phyloP scores from a whole-genome alignment of 306 rosid genomes.

The Abrus precatorius region DNA sequence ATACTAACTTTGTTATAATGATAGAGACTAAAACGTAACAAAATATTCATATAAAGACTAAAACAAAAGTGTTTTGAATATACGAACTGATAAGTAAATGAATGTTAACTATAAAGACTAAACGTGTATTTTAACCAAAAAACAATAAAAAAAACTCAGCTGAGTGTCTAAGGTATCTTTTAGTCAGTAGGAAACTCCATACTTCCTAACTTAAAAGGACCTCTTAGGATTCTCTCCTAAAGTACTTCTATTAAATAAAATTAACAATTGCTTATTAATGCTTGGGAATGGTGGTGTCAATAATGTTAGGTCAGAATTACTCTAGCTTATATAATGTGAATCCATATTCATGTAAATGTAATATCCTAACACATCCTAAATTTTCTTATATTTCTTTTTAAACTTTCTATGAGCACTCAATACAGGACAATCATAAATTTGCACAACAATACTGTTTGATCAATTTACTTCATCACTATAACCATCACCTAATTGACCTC shows the following conservation, averaged over 20 bases:
- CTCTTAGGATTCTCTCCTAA: conserved; percentile 18
- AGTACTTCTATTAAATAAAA: conserved; percentile 27
- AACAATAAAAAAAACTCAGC: not conserved
- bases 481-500: conserved; percentile 21
- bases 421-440: conserved; percentile 5
- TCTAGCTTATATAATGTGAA: conserved; percentile 34
- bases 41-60: no score
- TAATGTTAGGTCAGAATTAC: not conserved
- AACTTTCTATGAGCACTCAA: conserved; percentile 13
- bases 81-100: no score
- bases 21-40: no score
- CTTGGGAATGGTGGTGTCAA: not conserved
- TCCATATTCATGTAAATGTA: conserved; percentile 5
- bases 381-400: conserved; percentile 34
- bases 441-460: not conserved
- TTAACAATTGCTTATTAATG: not conserved
- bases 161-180: conserved; percentile 13
- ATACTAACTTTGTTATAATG: no score
- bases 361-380: not conserved
- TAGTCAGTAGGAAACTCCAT: conserved; percentile 25
- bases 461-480: not conserved
- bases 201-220: not conserved
- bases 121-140: no score
- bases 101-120: no score
- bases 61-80: no score